Evolutionary conservation across 1,284 basidiomycete species (phyloP), one percentile per base, ranked within the genome.

Genomic region (Ceratobasidium sp.): DNA sequence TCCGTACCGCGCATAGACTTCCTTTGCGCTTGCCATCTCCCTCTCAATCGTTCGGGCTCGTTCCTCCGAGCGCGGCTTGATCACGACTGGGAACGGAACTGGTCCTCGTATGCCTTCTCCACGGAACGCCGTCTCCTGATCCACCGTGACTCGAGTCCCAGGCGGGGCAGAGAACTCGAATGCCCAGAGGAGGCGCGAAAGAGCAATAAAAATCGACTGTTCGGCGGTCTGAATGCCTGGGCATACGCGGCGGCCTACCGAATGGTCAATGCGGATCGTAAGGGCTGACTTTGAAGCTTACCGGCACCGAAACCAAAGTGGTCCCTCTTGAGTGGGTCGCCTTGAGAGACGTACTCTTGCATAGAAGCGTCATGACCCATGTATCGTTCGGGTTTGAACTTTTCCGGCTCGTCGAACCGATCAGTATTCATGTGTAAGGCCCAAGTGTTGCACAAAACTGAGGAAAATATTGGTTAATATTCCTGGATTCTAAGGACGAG

Each of bases 381-480:
- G 94, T 95, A 99, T 73, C 96, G 90, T 78, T 98, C 95, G 7
- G 96, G 97, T 32, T 82, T 75, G 79, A 98, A 90, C 71, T 81
- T 78, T 43, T 96, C 93, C 1, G 96, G 94, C 68, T 95, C 86
- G 34, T 93, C 92, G 83, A 92, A 99, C 64, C 94, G 87, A 49
- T 84, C 82, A 20, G 91, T 86, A 79, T 99, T 32, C 2, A 29
- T 25, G 17, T 58, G 56, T 12, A 58, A 6, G 3, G 25, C 56
- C n/a, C 22, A 58, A 6, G 29, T 13, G 42, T 32, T 45, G 22
- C 56, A 58, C 2, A 58, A 20, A n/a, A 58, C 56, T 58, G 27
- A 10, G 20, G 6, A 3, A 22, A 12, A 27, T 6, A 12, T 8
- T 15, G 35, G 27, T n/a, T 8, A 2, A n/a, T 12, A 15, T 34